These are phyloP conservation scores for Penicillium cinerascens DNA, from an alignment of 495 filamentous ascomycete species.

Conservation along the genomic window DNA sequence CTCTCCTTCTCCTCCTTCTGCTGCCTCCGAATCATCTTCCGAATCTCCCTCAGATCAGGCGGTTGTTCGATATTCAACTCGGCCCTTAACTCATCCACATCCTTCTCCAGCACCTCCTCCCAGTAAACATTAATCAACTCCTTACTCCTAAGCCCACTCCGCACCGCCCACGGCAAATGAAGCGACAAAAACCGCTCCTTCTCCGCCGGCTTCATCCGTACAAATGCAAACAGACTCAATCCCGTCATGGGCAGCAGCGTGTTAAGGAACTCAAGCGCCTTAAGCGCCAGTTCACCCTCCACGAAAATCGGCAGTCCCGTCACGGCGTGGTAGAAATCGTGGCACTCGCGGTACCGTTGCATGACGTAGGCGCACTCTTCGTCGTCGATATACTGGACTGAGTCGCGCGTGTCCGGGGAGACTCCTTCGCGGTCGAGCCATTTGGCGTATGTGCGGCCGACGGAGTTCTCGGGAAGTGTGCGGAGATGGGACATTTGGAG, in stretches of 20 bases:
- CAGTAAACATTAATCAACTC: slow-evolving; percentile 97
- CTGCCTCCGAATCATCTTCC: slow-evolving; percentile 65
- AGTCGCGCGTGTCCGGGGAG: slow-evolving; percentile 78
- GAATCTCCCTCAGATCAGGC: slow-evolving; percentile 79
- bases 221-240: slow-evolving; percentile 65
- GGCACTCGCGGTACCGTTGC: slow-evolving; percentile 96
- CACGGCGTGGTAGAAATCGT: slow-evolving; percentile 97
- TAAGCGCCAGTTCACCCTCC: slow-evolving; percentile 92
- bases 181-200: slow-evolving; percentile 64
- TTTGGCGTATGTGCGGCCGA: slow-evolving; percentile 77
- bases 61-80: slow-evolving; percentile 83
- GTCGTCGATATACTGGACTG: slow-evolving; percentile 87
- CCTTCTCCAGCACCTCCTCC: slow-evolving; percentile 89
- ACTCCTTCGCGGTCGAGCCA: slow-evolving; percentile 95
- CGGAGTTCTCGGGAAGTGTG: slow-evolving; percentile 63
- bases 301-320: slow-evolving; percentile 87
- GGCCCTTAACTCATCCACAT: slow-evolving; percentile 70
- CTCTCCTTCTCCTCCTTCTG: slow-evolving; percentile 61
- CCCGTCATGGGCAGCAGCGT: slow-evolving; percentile 94
- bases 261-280: slow-evolving; percentile 95
- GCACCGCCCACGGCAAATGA: slow-evolving; percentile 88
- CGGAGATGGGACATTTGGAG: slow-evolving; percentile 70
- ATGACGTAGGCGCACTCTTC: slow-evolving; percentile 96
- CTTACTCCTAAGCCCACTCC: slow-evolving; percentile 69
- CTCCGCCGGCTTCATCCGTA: slow-evolving; percentile 73